Evolutionary conservation across 2,329 filamentous ascomycete species (phyloP).

Genomic region (Penicillium glabrum): DNA sequence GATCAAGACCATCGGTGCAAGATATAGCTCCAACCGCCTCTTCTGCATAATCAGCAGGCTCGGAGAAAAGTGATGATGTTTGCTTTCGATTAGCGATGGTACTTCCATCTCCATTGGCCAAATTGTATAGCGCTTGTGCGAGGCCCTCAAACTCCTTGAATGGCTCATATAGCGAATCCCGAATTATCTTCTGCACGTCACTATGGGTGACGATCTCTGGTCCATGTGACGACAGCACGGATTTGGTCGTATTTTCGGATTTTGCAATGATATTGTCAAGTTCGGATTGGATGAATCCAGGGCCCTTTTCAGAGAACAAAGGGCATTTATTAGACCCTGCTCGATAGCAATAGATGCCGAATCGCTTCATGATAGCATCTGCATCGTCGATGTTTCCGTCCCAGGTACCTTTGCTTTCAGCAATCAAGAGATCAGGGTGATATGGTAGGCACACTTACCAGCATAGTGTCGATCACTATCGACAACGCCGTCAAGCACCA

Average conservation of each 20-base stretch:
- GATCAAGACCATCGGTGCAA: neutral
- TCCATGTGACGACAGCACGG: slow-evolving; percentile 24
- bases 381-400: slow-evolving; percentile 52
- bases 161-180: slow-evolving; percentile 48
- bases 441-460: neutral
- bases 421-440: neutral
- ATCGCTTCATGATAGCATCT: slow-evolving; percentile 54
- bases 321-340: slow-evolving; percentile 39
- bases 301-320: slow-evolving; percentile 14
- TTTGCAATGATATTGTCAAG: slow-evolving; percentile 45
- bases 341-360: slow-evolving; percentile 55
- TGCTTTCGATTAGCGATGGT: slow-evolving; percentile 7
- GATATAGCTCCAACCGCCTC: neutral
- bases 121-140: slow-evolving; percentile 43
- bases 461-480: slow-evolving; percentile 39
- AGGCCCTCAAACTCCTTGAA: slow-evolving; percentile 44
- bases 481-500: slow-evolving; percentile 45
- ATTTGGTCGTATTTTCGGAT: slow-evolving; percentile 36
- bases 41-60: neutral
- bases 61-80: neutral
- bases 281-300: neutral
- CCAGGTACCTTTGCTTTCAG: slow-evolving; percentile 36
- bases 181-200: slow-evolving; percentile 47
- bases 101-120: slow-evolving; percentile 10
- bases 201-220: slow-evolving; percentile 55